Conservation (phyloP, 441 rosid genomes). For the Melastoma candidum region DNA sequence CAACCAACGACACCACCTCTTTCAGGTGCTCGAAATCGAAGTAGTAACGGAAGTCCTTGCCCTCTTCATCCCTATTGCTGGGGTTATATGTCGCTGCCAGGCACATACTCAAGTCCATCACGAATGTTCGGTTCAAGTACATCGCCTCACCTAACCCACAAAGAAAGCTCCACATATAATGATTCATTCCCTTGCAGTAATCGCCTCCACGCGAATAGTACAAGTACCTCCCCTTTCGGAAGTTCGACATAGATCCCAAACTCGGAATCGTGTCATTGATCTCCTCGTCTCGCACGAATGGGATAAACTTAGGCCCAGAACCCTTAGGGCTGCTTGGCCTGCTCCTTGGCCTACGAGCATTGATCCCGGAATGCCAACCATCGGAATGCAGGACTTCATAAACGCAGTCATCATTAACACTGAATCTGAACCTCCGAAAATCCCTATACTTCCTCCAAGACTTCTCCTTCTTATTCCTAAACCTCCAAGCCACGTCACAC, state of each 20-base stretch:
- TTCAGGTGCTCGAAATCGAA: slow-evolving; percentile 95
- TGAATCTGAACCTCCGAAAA: slow-evolving; percentile 80
- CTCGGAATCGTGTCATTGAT: slow-evolving; percentile 78
- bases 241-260: slow-evolving; percentile 54
- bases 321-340: slow-evolving; percentile 23
- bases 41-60: slow-evolving; percentile 82
- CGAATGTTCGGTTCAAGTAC: slow-evolving; percentile 85
- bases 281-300: slow-evolving; percentile 49
- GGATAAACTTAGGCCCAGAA: slow-evolving; percentile 25
- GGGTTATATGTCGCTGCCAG: slow-evolving; percentile 54
- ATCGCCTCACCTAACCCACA: slow-evolving; percentile 93
- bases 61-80: slow-evolving; percentile 67
- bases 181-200: slow-evolving; percentile 97
- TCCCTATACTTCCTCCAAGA: slow-evolving; percentile 90
- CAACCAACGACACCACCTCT: slow-evolving; percentile 64
- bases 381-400: slow-evolving; percentile 46
- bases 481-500: slow-evolving; percentile 93
- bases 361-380: slow-evolving; percentile 84
- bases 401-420: slow-evolving; percentile 50
- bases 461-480: slow-evolving; percentile 85
- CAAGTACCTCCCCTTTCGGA: slow-evolving; percentile 73
- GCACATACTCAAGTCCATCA: slow-evolving; percentile 85
- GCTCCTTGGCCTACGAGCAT: slow-evolving; percentile 48
- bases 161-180: slow-evolving; percentile 90
- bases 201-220: slow-evolving; percentile 90